Evolutionary conservation across 495 filamentous ascomycete genomes (phyloP), one percentile per base, ranked within the genome.

Genomic region (Jackrogersella multiformis): DNA sequence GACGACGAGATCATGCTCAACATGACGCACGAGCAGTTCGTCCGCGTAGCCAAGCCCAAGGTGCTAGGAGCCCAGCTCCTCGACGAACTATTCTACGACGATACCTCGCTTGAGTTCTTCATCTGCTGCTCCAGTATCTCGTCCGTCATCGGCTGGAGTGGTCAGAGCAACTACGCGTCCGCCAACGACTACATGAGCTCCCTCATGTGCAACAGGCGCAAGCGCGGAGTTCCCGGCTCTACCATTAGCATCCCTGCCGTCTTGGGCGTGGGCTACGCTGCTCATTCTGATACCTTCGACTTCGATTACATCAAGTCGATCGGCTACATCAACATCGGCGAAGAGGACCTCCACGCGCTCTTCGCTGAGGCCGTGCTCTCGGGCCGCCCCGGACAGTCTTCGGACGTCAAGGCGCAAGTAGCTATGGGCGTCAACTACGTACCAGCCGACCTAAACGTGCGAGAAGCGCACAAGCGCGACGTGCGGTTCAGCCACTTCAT

Each of bases 21-120:
- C 5, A 71, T 80, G 70, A 15, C 65, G 12, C 49, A 66, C 5
- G 73, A 77, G 1, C 44, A 59, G 5, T 72, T 80, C 20, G 20
- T 70, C 0, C 60, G 10, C 9, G 63, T 66, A 4, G 20, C 79
- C 3, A 52, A 51, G 28, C 79, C 80, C 0, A 83, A 82, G 46
- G 73, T 82, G 7, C 36, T 59, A 0, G 77, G 75, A 2, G 61
- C 58, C 16, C 60, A 39, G 16, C 66, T 71, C 26, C 61, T 81
- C 0, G 71, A 80, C 35, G 44, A 73, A 12, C 4, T 79, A 0
- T 85, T 85, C 70, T 15, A 56, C 3, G 51, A 68, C 0, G 30
- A 68, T 5, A 18, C 32, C 0, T 23, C 30, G 7, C 72, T 87
- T 0, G 84, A 87, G 55, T 88, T 88, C 73, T 87, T 87, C 68